phyloP scores from a whole-genome alignment of 345 rosid species.

The Balakata baccata region DNA sequence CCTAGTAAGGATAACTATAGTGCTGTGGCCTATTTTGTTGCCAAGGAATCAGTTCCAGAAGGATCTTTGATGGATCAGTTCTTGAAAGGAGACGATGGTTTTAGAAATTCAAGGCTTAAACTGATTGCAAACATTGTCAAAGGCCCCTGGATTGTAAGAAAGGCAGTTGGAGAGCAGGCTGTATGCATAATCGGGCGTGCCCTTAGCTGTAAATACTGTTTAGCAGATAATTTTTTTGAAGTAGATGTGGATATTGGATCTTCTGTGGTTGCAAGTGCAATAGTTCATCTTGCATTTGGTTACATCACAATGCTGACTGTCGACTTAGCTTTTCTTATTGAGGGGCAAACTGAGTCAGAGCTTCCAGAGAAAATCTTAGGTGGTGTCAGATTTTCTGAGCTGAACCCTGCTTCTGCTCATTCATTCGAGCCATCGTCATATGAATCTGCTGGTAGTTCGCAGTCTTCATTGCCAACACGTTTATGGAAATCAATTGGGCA shows the following conservation, averaged over 20 bases:
- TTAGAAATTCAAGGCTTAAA: conserved; percentile 75
- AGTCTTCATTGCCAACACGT: conserved; percentile 50
- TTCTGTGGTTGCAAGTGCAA: conserved; percentile 91
- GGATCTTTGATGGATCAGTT: conserved; percentile 73
- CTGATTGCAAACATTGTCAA: conserved; percentile 88
- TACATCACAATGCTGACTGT: conserved; percentile 83
- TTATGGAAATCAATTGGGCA: conserved; percentile 81
- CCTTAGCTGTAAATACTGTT: conserved; percentile 56
- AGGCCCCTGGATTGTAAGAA: conserved; percentile 96
- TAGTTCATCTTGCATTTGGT: conserved; percentile 90
- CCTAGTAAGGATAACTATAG: conserved; percentile 89
- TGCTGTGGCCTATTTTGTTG: conserved; percentile 78
- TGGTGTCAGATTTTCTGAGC: conserved; percentile 75
- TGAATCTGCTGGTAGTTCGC: conserved; percentile 25
- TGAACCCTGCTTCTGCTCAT: conserved; percentile 64
- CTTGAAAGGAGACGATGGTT: conserved; percentile 73
- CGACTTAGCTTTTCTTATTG: conserved; percentile 83
- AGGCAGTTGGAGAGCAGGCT: conserved; percentile 98
- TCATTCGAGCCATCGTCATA: conserved; percentile 34
- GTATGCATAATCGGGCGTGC: conserved; percentile 90
- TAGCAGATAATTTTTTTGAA: conserved; percentile 56
- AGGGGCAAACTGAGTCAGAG: conserved; percentile 74
- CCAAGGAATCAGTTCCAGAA: conserved; percentile 55
- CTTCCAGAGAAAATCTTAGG: conserved; percentile 83
- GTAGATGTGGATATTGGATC: conserved; percentile 94